Evolutionary conservation across 2,329 filamentous ascomycete genomes (phyloP).

Genomic region (Fusarium subglutinans): DNA sequence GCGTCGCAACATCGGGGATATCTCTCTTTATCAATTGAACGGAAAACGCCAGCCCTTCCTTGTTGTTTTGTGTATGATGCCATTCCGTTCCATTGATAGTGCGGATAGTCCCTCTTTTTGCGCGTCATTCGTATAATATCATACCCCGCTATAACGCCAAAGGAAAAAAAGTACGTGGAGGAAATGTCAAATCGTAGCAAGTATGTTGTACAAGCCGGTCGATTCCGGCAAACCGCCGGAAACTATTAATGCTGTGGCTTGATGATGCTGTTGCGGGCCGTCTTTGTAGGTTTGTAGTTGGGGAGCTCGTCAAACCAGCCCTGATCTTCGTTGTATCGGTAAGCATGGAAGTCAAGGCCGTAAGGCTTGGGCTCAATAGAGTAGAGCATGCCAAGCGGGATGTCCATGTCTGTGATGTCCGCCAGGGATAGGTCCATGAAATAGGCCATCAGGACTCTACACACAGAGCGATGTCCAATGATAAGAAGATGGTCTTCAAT

Average conservation of each 20-base stretch:
- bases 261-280: slow-evolving; percentile 46
- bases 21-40: slow-evolving; percentile 44
- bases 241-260: slow-evolving; percentile 10
- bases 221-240: background rate
- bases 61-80: slow-evolving; percentile 35
- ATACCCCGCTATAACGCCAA: slow-evolving; percentile 36
- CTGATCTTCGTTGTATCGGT: slow-evolving; percentile 81
- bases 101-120: slow-evolving; percentile 37
- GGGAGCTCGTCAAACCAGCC: slow-evolving; percentile 87
- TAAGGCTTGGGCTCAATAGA: slow-evolving; percentile 98
- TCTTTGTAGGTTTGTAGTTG: slow-evolving; percentile 78
- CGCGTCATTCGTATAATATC: slow-evolving; percentile 35
- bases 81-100: slow-evolving; percentile 43
- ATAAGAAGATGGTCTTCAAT: slow-evolving; percentile 96
- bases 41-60: slow-evolving; percentile 42
- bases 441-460: slow-evolving; percentile 92
- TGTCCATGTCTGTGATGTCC: slow-evolving; percentile 93
- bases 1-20: slow-evolving; percentile 39
- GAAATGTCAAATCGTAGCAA: slow-evolving; percentile 6
- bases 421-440: slow-evolving; percentile 92
- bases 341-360: slow-evolving; percentile 95
- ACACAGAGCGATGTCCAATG: slow-evolving; percentile 91
- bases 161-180: slow-evolving; percentile 4
- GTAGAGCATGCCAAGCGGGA: slow-evolving; percentile 92
- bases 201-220: slow-evolving; percentile 39